Base-by-base conservation (phyloP, 2,329 filamentous ascomycete species). In the Epichloe hybrida region DNA sequence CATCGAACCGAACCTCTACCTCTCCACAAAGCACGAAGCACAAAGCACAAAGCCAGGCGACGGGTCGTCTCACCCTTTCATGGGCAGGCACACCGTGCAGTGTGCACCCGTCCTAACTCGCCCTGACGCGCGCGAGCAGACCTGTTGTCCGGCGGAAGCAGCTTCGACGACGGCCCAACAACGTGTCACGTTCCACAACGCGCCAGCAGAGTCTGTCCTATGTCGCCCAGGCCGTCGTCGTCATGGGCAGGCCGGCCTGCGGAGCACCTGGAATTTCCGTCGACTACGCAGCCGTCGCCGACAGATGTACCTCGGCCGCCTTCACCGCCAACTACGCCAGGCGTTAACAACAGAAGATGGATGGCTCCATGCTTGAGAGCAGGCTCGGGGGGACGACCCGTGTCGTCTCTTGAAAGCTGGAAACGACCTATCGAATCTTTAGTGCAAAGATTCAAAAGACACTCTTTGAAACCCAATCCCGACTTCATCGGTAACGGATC, bases 401-500 rank as follows among this genome's bases (percentile, higher is more conserved):
- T 9, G 6, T 35, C 27, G 20, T 21, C 20, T 11, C 31, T 3
- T 15, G 40, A 44, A 17, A 40, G 36, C 34, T 38, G 42, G 49
- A 56, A 56, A 50, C 50, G 44, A 44, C 53, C 54, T 45, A 41
- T 52, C 12, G 46, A 46, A 39, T 46, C 43, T 21, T 45, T 48
- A 17, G 46, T 52, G n/a, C 49, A 41, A 11, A 41, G 27, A 31
- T 15, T 53, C 1, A 45, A 42, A 37, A 37, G 36, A 43, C 51
- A 54, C 12, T 52, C 53, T 1, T 34, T 52, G 43, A 41, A 37
- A 17, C 5, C 43, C 4, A 20, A 15, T 12, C 44, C 20, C 15
- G 11, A 47, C n/a, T 2, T 13, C n/a, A 21, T 13, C 15, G 36
- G 44, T 17, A 15, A 20, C 12, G 12, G 38, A 36, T 12, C 50